A percentile compares a stretch with the other conserved stretches of the same genome.
Evolutionary conservation across 2,329 filamentous ascomycete genomes (phyloP).

Genomic region (Lasiodiplodia hormozganensis): DNA sequence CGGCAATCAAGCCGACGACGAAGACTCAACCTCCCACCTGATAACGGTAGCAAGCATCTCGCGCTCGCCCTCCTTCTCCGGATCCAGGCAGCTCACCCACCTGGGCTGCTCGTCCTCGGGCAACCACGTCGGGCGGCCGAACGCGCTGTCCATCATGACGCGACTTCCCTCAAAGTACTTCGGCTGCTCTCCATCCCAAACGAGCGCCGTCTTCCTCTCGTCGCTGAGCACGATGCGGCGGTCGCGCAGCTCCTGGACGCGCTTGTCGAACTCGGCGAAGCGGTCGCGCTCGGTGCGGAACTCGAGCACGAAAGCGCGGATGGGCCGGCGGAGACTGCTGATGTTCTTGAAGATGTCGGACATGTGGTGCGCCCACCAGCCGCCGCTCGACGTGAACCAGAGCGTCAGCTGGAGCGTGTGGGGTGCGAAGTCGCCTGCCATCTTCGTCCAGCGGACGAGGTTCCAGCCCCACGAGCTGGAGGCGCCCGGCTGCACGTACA

Average conservation of each 20-base stretch:
- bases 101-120: constrained; percentile 4
- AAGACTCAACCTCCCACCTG: not conserved
- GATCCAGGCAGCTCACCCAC: constrained; percentile 11
- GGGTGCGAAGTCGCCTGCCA: not conserved
- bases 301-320: not conserved
- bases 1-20: not conserved
- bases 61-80: not conserved
- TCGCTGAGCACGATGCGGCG: not conserved
- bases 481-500: constrained; percentile 13
- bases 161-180: constrained; percentile 8
- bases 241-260: not conserved
- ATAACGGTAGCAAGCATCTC: constrained; percentile 21
- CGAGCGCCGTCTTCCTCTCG: not conserved
- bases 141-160: constrained; percentile 14
- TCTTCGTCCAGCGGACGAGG: constrained; percentile 17
- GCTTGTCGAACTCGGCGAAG: constrained; percentile 12
- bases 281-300: constrained; percentile 11
- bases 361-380: constrained; percentile 14
- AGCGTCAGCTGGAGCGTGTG: constrained; percentile 20
- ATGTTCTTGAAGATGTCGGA: not conserved
- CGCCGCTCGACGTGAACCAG: constrained; percentile 8
- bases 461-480: constrained; percentile 14
- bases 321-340: not conserved
- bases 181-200: not conserved
- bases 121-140: not conserved